These are phyloP conservation scores for Penicillium riverlandense DNA, from an alignment of 495 filamentous ascomycete species.

Conservation along the genomic window DNA sequence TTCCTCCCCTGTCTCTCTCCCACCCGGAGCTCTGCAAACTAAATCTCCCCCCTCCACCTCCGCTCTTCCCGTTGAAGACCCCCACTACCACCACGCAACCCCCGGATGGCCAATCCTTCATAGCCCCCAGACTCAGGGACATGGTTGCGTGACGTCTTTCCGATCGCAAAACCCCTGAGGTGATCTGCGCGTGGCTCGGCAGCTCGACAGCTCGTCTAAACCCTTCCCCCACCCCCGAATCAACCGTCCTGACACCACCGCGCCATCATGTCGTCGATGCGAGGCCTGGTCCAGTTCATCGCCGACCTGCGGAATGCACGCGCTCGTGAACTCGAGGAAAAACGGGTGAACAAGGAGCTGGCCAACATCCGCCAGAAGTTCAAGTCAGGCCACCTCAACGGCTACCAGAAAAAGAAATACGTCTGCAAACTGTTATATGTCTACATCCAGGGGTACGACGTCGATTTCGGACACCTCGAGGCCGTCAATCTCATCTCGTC, in stretches of 20 bases:
- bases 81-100: not conserved
- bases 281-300: conserved; percentile 94
- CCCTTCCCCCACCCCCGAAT: conserved; percentile 7
- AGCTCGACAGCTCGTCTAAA: conserved; percentile 3
- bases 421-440: conserved; percentile 99
- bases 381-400: conserved; percentile 78
- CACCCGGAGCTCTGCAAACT: not conserved
- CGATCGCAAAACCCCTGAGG: conserved; percentile 22
- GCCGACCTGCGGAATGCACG: conserved; percentile 93
- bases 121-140: conserved; percentile 11
- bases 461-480: conserved; percentile 98
- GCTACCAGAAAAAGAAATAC: conserved; percentile 99
- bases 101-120: conserved; percentile 16
- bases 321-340: conserved; percentile 94
- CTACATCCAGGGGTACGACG: conserved; percentile 98
- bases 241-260: not conserved
- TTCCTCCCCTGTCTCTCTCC: conserved; percentile 15
- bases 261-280: conserved; percentile 60
- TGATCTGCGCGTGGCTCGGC: conserved; percentile 22
- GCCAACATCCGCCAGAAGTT: conserved; percentile 85
- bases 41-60: conserved; percentile 1
- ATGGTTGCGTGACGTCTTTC: conserved; percentile 29
- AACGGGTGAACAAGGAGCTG: conserved; percentile 98
- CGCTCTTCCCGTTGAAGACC: not conserved
- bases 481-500: conserved; percentile 96